A percentile compares a stretch with the other conserved stretches of the same genome.
These are phyloP conservation scores for Tetrahymena borealis DNA, from an alignment of 73 alveolate genomes.

Conservation along the genomic window DNA sequence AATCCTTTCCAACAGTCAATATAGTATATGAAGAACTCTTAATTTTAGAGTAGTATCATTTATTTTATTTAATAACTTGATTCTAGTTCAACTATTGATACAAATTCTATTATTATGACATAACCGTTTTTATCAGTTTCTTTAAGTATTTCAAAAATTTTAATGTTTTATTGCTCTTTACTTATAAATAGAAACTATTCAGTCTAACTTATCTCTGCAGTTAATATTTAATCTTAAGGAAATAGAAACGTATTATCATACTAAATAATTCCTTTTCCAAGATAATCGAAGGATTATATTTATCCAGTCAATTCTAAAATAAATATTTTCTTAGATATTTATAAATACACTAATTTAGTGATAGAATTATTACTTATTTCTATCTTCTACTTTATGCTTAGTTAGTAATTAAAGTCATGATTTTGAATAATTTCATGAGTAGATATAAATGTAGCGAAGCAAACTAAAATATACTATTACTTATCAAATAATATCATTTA, in stretches of 20 bases:
- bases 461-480: not conserved
- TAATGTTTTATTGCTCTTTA: too few species aligned
- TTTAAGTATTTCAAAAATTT: too few species aligned
- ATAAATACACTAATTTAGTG: not conserved
- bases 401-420: not conserved
- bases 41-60: not conserved
- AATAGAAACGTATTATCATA: too few species aligned
- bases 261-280: too few species aligned
- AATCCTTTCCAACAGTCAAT: not conserved
- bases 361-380: not conserved
- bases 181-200: too few species aligned
- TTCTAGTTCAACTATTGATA: too few species aligned
- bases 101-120: too few species aligned
- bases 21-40: not conserved
- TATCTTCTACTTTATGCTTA: not conserved
- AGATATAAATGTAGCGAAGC: not conserved
- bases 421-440: not conserved
- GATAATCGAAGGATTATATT: too few species aligned
- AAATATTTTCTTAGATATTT: not conserved
- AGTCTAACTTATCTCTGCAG: too few species aligned
- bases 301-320: too few species aligned
- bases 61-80: not conserved
- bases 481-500: not conserved
- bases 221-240: too few species aligned
- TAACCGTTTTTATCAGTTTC: too few species aligned